A percentile compares a stretch with the other conserved stretches of the same genome.
phyloP scores from a whole-genome alignment of 345 rosid species.

The Brassica nigra region DNA sequence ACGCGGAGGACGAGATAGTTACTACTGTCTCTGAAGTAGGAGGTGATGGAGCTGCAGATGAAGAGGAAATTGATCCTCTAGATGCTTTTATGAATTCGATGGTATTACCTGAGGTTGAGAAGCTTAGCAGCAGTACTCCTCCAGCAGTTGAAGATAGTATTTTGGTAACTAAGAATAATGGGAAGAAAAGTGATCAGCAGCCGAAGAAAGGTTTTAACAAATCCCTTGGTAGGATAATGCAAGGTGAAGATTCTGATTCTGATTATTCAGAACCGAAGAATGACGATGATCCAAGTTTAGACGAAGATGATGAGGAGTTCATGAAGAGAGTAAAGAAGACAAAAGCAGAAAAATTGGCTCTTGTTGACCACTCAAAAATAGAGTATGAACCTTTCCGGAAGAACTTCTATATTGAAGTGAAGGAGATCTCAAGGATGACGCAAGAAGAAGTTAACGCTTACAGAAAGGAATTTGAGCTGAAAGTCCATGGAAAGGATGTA shows the following conservation, averaged over 20 bases:
- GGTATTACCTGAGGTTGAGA: constrained; percentile 93
- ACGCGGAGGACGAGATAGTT: constrained; percentile 44
- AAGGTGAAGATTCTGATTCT: constrained; percentile 93
- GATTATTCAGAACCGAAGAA: constrained; percentile 68
- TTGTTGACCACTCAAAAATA: constrained; percentile 93
- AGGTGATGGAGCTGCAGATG: constrained; percentile 46
- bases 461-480: constrained; percentile 86
- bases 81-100: constrained; percentile 96
- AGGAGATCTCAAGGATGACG: constrained; percentile 80
- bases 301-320: constrained; percentile 95
- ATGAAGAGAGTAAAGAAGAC: constrained; percentile 99
- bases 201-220: constrained; percentile 61
- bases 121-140: constrained; percentile 53
- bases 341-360: constrained; percentile 83
- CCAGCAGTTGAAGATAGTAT: constrained; percentile 34
- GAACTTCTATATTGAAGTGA: constrained; percentile 85
- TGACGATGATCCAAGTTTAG: constrained; percentile 65
- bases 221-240: constrained; percentile 86
- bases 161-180: constrained; percentile 44
- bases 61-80: constrained; percentile 90
- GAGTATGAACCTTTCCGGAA: constrained; percentile 81
- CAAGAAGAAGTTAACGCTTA: constrained; percentile 76
- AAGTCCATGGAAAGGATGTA: constrained; percentile 94
- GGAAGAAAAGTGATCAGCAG: constrained; percentile 47
- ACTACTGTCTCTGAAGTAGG: constrained; percentile 43